Evolutionary conservation across 1,284 basidiomycete species (phyloP), one percentile per base, ranked within the genome.

Genomic region (Psilocybe mexicana): DNA sequence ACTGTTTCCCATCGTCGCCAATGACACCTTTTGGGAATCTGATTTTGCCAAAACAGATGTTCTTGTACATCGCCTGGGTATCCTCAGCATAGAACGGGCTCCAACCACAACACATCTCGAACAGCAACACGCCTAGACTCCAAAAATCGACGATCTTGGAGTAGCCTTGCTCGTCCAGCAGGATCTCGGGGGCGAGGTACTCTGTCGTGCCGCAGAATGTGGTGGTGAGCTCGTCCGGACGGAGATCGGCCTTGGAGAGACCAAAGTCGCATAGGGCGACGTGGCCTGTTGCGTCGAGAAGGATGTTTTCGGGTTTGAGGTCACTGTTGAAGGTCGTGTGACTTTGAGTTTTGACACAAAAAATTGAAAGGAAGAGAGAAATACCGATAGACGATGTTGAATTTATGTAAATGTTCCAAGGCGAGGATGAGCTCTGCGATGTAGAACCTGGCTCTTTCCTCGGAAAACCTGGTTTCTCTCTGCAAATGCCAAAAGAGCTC

Each of bases 21-120:
- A 99, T 98, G 33, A 98, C 96, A 55, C 93, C 94, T 68, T 95
- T 92, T 28, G 97, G 97, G 80, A 99, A 99, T 63, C 96, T 86
- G 72, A 99, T 98, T 83, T 98, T 99, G 64, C 97, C 97, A 74
- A 94, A 95, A 73, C 95, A 98, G 66, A 99, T 99, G 79, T 96
- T 93, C 83, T 95, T 95, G 81, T 99, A 99, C 97, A 99, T 99
- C 76, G 98, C 94, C 73, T 99, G 96, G 14, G 95, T 98, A 72
- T 99, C 97, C 69, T 99, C 97, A 12, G 96, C 96, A 70, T 99
- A 99, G 79, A 99, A 99, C 38, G 97, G 97, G 72, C 92, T 95
- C 97, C 97, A 99, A 14, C 97, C 97, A 69, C 97, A 99, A 72
- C 96, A 99, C 97, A 99, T 99, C 75, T 96, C 94, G 69, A 96